phyloP scores from a whole-genome alignment of 352 stramenopile genomes.

The Peronospora farinosa region DNA sequence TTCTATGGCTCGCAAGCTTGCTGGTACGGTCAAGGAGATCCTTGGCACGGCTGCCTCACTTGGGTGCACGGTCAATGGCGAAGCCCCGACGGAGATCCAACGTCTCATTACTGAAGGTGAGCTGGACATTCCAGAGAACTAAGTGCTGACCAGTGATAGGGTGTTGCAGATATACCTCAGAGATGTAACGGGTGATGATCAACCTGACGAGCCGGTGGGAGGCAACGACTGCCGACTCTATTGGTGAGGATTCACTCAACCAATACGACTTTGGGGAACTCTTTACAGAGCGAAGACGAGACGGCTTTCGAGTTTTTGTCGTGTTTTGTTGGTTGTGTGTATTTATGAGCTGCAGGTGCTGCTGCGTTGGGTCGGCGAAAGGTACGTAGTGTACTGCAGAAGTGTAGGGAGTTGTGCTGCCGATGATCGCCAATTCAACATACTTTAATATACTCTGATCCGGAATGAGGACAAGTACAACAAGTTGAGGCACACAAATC shows the following conservation, averaged over 20 bases:
- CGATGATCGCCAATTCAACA: constrained; percentile 56
- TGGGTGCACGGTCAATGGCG: constrained; percentile 98
- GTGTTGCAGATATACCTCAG: constrained; percentile 10
- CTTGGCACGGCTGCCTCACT: constrained; percentile 98
- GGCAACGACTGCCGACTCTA: constrained; percentile 5
- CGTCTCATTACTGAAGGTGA: constrained; percentile 93
- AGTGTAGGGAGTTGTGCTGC: constrained; percentile 24
- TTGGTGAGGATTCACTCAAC: constrained; percentile 10
- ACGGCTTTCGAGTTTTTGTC: constrained; percentile 2
- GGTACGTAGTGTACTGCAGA: constrained; percentile 19
- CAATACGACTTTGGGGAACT: constrained; percentile 29
- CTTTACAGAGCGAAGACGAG: constrained; percentile 28
- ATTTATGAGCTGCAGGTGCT: constrained; percentile 7
- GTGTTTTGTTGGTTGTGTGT: constrained; percentile 6
- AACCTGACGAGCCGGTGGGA: constrained; percentile 5
- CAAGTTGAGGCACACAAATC: constrained; percentile 42
- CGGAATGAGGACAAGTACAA: constrained; percentile 50
- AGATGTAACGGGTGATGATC: constrained; percentile 11
- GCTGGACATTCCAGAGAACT: constrained; percentile 96
- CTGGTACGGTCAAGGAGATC: constrained; percentile 99
- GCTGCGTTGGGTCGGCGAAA: constrained; percentile 5
- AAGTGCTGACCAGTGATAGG: constrained; percentile 30
- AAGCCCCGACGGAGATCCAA: constrained; percentile 96
- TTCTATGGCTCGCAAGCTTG: constrained; percentile 94
- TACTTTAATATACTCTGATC: constrained; percentile 85